Evolutionary conservation across 139 green algal species (phyloP).

Genomic region (Coelastrella sp.): DNA sequence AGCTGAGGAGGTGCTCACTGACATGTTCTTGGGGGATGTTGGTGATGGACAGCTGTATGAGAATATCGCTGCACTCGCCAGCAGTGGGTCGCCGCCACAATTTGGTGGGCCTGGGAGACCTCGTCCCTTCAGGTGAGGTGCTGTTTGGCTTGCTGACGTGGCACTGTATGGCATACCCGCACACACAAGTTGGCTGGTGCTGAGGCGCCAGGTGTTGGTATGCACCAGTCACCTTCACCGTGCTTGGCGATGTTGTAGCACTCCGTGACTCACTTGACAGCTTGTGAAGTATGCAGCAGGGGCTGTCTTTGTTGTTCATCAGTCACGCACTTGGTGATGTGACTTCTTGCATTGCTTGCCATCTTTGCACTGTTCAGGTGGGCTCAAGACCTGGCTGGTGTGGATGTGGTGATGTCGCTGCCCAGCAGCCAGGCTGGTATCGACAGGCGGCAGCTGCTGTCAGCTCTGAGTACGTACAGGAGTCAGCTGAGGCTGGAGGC

Average conservation of each 20-base stretch:
- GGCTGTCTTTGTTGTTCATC: too few relatives aligned
- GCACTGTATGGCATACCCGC: too few relatives aligned
- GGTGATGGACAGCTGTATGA: slow-evolving; percentile 23
- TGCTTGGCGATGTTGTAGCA: too few relatives aligned
- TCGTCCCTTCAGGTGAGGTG: slow-evolving; percentile 22
- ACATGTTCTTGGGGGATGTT: slow-evolving; percentile 40
- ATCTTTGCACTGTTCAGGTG: slow-evolving; percentile 16
- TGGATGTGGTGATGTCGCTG: slow-evolving; percentile 34
- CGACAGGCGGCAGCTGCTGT: slow-evolving; percentile 2
- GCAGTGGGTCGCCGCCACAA: neutral
- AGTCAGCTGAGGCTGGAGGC: slow-evolving; percentile 29
- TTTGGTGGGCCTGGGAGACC: neutral
- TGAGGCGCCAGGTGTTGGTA: too few relatives aligned
- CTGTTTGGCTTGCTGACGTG: neutral
- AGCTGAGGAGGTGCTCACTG: slow-evolving; percentile 27
- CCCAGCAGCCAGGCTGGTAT: neutral
- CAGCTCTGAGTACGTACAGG: slow-evolving; percentile 16
- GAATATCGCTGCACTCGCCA: neutral
- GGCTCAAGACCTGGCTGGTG: slow-evolving; percentile 42
- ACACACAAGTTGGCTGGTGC: too few relatives aligned
- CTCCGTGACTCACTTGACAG: too few relatives aligned
- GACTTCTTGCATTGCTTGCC: neutral
- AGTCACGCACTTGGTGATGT: neutral
- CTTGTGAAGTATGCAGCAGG: too few relatives aligned
- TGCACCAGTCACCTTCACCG: too few relatives aligned